Conservation (phyloP, 177 flowering plant species). For the Vitis hybrid region DNA sequence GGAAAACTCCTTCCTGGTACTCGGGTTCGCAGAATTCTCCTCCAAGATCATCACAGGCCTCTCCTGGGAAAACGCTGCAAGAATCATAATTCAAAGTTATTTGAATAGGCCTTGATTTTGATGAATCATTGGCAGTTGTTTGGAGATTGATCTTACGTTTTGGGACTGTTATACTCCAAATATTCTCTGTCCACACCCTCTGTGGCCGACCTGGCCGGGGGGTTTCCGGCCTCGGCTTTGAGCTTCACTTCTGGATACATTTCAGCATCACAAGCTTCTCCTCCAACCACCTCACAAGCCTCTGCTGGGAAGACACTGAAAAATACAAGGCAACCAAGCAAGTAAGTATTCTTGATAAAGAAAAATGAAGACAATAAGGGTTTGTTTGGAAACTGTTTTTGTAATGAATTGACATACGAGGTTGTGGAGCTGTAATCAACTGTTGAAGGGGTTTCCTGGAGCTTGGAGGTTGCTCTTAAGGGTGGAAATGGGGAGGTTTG, state of each 20-base stretch:
- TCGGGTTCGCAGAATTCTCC: slow-evolving; percentile 57
- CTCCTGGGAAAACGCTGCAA: slow-evolving; percentile 68
- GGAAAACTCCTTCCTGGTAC: slow-evolving; percentile 42
- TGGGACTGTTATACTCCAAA: slow-evolving; percentile 50
- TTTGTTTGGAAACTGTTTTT: too few species aligned
- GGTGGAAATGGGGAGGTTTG: slow-evolving; percentile 9
- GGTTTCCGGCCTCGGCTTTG: slow-evolving; percentile 24
- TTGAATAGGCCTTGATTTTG: not conserved
- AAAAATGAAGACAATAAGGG: too few species aligned
- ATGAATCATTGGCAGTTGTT: not conserved
- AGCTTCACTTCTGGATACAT: slow-evolving; percentile 72
- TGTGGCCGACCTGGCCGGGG: slow-evolving; percentile 3
- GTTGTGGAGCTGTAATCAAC: slow-evolving; percentile 52
- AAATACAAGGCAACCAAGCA: not conserved
- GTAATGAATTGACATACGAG: slow-evolving; percentile 41
- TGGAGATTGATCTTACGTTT: slow-evolving; percentile 47
- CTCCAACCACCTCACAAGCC: slow-evolving; percentile 85
- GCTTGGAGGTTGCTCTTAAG: slow-evolving; percentile 22
- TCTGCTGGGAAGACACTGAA: slow-evolving; percentile 81
- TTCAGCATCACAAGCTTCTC: slow-evolving; percentile 63
- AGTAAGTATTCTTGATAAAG: too few species aligned
- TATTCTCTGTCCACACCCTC: slow-evolving; percentile 63
- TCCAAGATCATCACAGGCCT: slow-evolving; percentile 82
- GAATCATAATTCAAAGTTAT: not conserved
- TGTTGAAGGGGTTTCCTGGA: slow-evolving; percentile 27